Evolutionary conservation across 1,284 basidiomycete genomes (phyloP).

Genomic region (Ustilago tritici): DNA sequence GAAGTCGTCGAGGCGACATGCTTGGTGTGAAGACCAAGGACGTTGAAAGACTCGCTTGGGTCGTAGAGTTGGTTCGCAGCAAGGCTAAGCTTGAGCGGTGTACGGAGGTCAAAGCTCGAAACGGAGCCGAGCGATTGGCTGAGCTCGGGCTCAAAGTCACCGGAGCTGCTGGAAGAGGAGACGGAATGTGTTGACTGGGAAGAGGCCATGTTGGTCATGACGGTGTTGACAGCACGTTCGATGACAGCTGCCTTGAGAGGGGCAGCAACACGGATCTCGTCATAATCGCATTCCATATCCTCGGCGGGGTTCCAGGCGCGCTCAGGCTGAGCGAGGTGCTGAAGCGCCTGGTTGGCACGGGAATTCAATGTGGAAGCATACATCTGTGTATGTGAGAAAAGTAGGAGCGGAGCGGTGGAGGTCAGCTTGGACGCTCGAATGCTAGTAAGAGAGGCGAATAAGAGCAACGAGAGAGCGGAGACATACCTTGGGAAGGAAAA

Average conservation of each 20-base stretch:
- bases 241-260: conserved; percentile 13
- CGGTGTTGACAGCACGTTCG: conserved; percentile 7
- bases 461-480: not conserved
- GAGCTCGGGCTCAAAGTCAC: conserved; percentile 51
- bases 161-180: conserved; percentile 45
- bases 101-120: conserved; percentile 57
- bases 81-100: conserved; percentile 51
- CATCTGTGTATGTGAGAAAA: conserved; percentile 19
- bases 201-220: conserved; percentile 43
- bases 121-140: conserved; percentile 57
- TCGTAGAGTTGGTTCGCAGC: conserved; percentile 39
- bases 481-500: conserved; percentile 20
- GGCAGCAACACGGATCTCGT: conserved; percentile 23
- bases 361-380: conserved; percentile 28
- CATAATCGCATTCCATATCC: conserved; percentile 50
- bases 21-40: conserved; percentile 35
- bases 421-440: conserved; percentile 11
- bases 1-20: conserved; percentile 13
- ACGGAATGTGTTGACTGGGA: conserved; percentile 48
- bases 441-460: not conserved
- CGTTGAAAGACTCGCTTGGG: conserved; percentile 35
- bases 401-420: not conserved
- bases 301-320: conserved; percentile 42
- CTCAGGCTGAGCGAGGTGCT: conserved; percentile 20
- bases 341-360: conserved; percentile 20